Conservation (phyloP, 768 basidiomycete species). For the Gymnopilus junonius region DNA sequence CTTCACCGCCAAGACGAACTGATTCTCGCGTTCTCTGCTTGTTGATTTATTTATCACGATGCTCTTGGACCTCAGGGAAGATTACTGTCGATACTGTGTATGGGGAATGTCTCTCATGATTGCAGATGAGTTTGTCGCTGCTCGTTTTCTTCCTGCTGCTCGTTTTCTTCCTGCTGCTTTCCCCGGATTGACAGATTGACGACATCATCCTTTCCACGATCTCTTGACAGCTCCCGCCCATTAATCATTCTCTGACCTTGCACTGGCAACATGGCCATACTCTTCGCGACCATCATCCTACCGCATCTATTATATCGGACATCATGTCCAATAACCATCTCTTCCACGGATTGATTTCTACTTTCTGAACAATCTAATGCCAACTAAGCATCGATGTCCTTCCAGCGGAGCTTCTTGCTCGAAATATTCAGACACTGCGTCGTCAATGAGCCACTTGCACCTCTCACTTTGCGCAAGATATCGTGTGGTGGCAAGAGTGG, state of each 20-base stretch:
- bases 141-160: not conserved
- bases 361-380: not conserved
- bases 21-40: not conserved
- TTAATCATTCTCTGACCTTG: not conserved
- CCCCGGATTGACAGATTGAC: not conserved
- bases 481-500: slow-evolving; percentile 65
- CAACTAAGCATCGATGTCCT: slow-evolving; percentile 35
- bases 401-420: slow-evolving; percentile 65
- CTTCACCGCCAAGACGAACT: not conserved
- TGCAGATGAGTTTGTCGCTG: too few relatives aligned
- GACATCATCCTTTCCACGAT: slow-evolving; percentile 8
- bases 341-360: not conserved
- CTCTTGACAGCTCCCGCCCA: not conserved
- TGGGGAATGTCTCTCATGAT: too few relatives aligned
- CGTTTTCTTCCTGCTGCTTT: not conserved
- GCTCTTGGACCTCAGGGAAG: not conserved
- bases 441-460: slow-evolving; percentile 47
- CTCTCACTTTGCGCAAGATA: slow-evolving; percentile 54
- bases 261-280: slow-evolving; percentile 1
- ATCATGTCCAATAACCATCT: too few relatives aligned
- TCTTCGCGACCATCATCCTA: not conserved
- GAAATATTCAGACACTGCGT: slow-evolving; percentile 59
- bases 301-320: not conserved
- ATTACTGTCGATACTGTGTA: not conserved
- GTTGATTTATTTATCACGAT: not conserved